Percentiles rank a stretch among this genome's conserved stretches.
Conservation (phyloP, 768 basidiomycete genomes). For the Boletus bicolor region DNA sequence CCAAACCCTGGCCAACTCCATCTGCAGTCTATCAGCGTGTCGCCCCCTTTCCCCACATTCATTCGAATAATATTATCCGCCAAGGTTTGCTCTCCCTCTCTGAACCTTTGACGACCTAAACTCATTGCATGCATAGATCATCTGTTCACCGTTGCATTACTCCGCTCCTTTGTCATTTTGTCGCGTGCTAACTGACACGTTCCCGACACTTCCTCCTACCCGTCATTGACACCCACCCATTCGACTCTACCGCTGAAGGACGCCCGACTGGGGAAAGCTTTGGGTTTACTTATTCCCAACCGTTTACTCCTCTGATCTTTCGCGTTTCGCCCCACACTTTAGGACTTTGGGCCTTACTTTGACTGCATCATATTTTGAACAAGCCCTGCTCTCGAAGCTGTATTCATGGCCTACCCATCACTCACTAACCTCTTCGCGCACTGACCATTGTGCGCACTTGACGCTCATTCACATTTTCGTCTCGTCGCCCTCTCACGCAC, state of each 20-base stretch:
- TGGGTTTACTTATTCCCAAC: not conserved
- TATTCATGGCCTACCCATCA: not conserved
- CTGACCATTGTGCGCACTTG: not conserved
- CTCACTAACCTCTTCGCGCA: conserved; percentile 3
- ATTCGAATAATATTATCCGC: conserved; percentile 10
- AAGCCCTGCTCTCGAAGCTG: not conserved
- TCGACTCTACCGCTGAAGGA: not conserved
- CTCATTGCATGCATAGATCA: conserved; percentile 1
- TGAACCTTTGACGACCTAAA: not conserved
- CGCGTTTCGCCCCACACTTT: not conserved
- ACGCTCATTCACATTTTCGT: conserved; percentile 4
- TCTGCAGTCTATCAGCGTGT: conserved; percentile 1
- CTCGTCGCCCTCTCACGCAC: not conserved
- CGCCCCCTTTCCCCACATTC: not conserved
- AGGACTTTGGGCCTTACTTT: not conserved
- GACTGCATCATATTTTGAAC: not conserved
- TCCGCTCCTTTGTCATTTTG: conserved; percentile 5
- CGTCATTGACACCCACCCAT: not conserved
- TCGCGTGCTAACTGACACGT: not conserved
- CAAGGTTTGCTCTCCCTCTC: conserved; percentile 12
- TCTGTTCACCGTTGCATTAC: not conserved
- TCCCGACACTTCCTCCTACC: not conserved
- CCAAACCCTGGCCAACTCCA: not conserved
- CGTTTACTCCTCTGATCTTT: not conserved
- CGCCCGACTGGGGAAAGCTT: not conserved